Percentiles rank a stretch among this genome's conserved stretches.
These are phyloP conservation scores for Solanum arcanum DNA, from an alignment of 257 asterid species.

Conservation along the genomic window DNA sequence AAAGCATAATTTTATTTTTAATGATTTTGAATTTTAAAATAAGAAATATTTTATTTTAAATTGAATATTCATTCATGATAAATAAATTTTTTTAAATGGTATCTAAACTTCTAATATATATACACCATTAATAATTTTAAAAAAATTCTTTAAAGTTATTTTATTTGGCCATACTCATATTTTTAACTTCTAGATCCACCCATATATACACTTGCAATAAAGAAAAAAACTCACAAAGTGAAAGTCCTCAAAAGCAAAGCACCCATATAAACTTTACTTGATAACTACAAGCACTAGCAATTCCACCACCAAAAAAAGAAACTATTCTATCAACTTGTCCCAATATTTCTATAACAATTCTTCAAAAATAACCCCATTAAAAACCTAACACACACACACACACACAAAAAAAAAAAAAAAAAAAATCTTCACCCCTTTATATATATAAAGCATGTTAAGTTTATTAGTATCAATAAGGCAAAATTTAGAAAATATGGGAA, in stretches of 20 bases:
- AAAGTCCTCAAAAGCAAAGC: neutral
- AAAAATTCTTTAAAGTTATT: neutral
- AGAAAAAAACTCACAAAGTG: neutral
- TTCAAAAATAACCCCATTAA: neutral
- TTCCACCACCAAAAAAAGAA: neutral
- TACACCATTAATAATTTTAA: neutral
- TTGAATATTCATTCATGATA: neutral
- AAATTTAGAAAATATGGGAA: conserved; percentile 18
- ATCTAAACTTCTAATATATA: neutral
- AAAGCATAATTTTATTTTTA: neutral
- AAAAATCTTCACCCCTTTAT: neutral
- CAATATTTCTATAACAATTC: neutral
- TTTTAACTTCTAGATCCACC: neutral
- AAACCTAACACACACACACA: neutral
- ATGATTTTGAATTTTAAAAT: neutral
- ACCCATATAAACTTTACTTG: neutral
- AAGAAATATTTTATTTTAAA: neutral
- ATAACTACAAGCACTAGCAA: conserved; percentile 10
- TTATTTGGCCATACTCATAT: neutral
- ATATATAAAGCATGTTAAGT: conserved; percentile 4
- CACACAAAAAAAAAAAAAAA: neutral
- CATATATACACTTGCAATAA: neutral
- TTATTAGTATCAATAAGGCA: conserved; percentile 11
- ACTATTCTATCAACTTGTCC: neutral
- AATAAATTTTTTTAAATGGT: neutral